These are phyloP conservation scores for Claviceps purpurea DNA, from an alignment of 2,329 filamentous ascomycete species.

Conservation along the genomic window DNA sequence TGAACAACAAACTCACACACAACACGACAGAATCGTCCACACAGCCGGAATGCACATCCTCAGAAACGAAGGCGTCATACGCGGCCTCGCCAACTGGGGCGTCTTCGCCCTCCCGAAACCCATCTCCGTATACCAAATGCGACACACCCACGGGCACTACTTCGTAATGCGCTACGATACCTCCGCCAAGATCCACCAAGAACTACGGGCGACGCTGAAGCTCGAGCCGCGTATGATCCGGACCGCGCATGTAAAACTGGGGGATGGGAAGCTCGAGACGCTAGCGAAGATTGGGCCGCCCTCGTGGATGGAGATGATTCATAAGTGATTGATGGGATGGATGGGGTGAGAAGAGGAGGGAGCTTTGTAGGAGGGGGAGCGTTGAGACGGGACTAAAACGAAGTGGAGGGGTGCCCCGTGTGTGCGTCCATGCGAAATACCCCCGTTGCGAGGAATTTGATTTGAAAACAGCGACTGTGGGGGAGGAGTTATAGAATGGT, in stretches of 20 bases:
- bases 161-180: slow-evolving; percentile 96
- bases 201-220: slow-evolving; percentile 60
- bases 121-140: slow-evolving; percentile 66
- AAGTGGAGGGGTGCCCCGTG: too few relatives aligned
- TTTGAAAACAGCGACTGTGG: neutral
- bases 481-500: neutral
- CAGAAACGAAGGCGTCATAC: slow-evolving; percentile 72
- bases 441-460: too few relatives aligned
- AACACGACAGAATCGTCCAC: slow-evolving; percentile 61
- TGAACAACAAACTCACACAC: neutral
- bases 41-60: slow-evolving; percentile 76
- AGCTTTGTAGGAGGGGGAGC: neutral
- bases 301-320: slow-evolving; percentile 29
- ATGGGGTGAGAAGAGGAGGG: neutral
- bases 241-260: slow-evolving; percentile 76
- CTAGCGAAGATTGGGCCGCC: slow-evolving; percentile 35
- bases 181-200: slow-evolving; percentile 56
- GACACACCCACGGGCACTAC: slow-evolving; percentile 80
- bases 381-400: neutral
- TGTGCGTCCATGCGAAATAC: too few relatives aligned
- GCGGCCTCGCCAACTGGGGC: slow-evolving; percentile 92
- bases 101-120: slow-evolving; percentile 75
- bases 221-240: slow-evolving; percentile 87
- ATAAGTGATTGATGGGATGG: slow-evolving; percentile 13
- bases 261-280: slow-evolving; percentile 44